Conservation (phyloP, 495 filamentous ascomycete species). For the Neurospora sp. region DNA sequence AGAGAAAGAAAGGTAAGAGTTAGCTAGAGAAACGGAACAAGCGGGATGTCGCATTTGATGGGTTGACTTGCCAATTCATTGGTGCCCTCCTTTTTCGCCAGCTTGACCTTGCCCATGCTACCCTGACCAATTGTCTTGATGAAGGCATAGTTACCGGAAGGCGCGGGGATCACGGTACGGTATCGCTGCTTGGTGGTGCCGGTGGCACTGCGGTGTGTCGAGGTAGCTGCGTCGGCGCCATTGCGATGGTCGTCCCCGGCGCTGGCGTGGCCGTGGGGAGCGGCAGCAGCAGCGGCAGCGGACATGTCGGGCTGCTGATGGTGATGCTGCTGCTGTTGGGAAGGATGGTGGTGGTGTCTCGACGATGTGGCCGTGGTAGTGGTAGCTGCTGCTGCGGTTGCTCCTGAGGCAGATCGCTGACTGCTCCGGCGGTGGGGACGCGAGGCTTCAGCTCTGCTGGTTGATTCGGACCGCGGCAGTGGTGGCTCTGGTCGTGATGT, state of each 20-base stretch:
- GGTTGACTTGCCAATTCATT: conserved; percentile 66
- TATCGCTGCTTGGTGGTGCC: conserved; percentile 43
- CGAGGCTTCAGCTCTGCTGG: conserved; percentile 30
- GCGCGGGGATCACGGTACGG: conserved; percentile 73
- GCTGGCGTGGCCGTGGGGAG: conserved; percentile 20
- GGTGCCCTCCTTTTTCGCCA: conserved; percentile 71
- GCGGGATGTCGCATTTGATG: conserved; percentile 9
- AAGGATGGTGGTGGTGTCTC: neutral
- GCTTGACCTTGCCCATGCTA: conserved; percentile 94
- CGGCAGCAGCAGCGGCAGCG: conserved; percentile 30
- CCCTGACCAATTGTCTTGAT: conserved; percentile 97
- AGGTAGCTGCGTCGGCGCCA: conserved; percentile 33
- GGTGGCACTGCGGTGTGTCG: conserved; percentile 7
- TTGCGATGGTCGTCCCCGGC: conserved; percentile 34
- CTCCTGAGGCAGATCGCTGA: conserved; percentile 11
- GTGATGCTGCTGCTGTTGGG: conserved; percentile 11
- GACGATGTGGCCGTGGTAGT: neutral
- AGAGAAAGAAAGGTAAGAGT: conserved; percentile 1
- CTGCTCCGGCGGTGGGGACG: conserved; percentile 35
- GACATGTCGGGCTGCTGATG: conserved; percentile 41
- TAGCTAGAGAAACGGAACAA: conserved; percentile 2
- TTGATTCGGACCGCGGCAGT: conserved; percentile 23
- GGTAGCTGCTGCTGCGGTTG: conserved; percentile 1
- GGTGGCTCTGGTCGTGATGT: conserved; percentile 19
- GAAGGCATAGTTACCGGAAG: conserved; percentile 79